Evolutionary conservation across 2,329 filamentous ascomycete species (phyloP).

Genomic region (Colletotrichum salicis): DNA sequence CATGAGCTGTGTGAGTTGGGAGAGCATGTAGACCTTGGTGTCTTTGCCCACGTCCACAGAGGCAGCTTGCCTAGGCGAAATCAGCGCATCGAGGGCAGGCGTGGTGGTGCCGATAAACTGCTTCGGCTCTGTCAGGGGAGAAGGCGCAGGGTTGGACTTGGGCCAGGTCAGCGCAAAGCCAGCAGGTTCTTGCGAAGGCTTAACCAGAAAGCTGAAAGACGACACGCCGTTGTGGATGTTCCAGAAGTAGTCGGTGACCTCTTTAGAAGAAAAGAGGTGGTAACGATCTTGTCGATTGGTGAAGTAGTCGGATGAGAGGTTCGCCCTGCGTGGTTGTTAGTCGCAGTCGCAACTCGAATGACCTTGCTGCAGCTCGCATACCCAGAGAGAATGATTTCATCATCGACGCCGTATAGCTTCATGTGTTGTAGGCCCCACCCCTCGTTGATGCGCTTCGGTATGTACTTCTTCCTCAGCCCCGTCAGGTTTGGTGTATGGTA

Average conservation of each 20-base stretch:
- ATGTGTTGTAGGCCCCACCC: conserved; percentile 99
- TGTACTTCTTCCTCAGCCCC: conserved; percentile 82
- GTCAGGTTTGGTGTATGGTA: conserved; percentile 97
- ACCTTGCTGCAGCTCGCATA: conserved; percentile 49
- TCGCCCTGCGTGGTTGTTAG: conserved; percentile 64
- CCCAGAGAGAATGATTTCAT: conserved; percentile 95
- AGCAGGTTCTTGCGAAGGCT: conserved; percentile 66
- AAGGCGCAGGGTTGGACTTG: conserved; percentile 75
- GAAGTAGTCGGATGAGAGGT: conserved; percentile 93
- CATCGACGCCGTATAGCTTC: conserved; percentile 96
- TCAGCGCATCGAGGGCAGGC: conserved; percentile 71
- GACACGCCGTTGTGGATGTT: conserved; percentile 81
- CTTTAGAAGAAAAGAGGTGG: conserved; percentile 84
- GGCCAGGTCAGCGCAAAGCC: conserved; percentile 80
- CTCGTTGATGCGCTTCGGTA: conserved; percentile 93
- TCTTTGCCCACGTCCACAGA: conserved; percentile 49
- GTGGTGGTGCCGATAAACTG: conserved; percentile 78
- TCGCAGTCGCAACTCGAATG: not conserved
- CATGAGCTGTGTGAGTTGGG: conserved; percentile 88
- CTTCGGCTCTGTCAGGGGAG: conserved; percentile 76
- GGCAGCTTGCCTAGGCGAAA: conserved; percentile 59
- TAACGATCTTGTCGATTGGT: conserved; percentile 96
- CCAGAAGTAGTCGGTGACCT: conserved; percentile 85
- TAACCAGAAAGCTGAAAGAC: conserved; percentile 82
- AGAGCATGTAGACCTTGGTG: conserved; percentile 85